Evolutionary conservation across 192 early-diverging fungal species (phyloP).

Genomic region (Backusella psychrophila): DNA sequence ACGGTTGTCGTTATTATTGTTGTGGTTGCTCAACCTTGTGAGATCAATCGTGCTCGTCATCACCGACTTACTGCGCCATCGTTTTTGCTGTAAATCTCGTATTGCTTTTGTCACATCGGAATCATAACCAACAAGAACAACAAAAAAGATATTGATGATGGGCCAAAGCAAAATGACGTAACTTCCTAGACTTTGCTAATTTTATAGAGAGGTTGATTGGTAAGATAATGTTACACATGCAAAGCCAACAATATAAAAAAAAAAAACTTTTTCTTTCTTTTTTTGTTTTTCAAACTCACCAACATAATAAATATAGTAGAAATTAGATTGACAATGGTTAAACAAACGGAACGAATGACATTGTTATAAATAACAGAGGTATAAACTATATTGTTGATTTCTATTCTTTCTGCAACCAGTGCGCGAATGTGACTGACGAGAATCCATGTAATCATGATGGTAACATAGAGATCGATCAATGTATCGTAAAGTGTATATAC

Average conservation of each 20-base stretch:
- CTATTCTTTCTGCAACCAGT: constrained; percentile 8
- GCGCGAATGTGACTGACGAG: constrained; percentile 19
- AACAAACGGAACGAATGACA: constrained; percentile 14
- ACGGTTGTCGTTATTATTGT: not conserved
- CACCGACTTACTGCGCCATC: not conserved
- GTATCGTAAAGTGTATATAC: constrained; percentile 31
- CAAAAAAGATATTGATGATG: constrained; percentile 26
- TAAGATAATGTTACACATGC: not conserved
- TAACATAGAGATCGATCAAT: constrained; percentile 27
- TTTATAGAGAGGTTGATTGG: not conserved
- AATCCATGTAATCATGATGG: constrained; percentile 13
- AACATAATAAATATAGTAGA: constrained; percentile 27
- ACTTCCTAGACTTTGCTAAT: not conserved
- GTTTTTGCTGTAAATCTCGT: constrained; percentile 1
- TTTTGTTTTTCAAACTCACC: not conserved
- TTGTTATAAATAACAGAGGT: constrained; percentile 22
- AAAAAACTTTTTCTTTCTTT: not conserved
- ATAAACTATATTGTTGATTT: constrained; percentile 18
- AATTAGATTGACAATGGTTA: constrained; percentile 27
- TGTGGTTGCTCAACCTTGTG: not conserved
- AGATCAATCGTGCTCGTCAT: constrained; percentile 3
- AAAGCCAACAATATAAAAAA: not conserved
- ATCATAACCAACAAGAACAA: constrained; percentile 31
- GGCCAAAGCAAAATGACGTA: constrained; percentile 26
- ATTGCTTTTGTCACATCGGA: constrained; percentile 22